Evolutionary conservation across 768 basidiomycete genomes (phyloP).

Genomic region (Auricularia sp.): DNA sequence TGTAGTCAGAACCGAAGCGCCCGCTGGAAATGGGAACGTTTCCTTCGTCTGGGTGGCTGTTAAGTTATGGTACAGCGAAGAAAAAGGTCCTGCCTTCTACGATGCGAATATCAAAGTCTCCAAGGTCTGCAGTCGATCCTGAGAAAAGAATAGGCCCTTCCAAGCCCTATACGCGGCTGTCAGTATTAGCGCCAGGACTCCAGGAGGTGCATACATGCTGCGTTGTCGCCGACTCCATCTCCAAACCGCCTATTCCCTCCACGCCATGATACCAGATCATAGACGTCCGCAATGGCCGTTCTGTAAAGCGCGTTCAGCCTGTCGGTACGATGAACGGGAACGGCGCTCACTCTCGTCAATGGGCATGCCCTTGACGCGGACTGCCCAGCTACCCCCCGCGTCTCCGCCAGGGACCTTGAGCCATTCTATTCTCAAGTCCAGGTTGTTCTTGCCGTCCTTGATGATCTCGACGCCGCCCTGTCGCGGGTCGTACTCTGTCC

Average conservation of each 20-base stretch:
- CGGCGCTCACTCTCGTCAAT: conserved; percentile 46
- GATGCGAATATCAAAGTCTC: conserved; percentile 71
- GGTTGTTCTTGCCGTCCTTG: conserved; percentile 72
- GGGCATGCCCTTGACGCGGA: conserved; percentile 71
- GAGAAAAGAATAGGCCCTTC: conserved; percentile 56
- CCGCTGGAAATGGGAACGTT: conserved; percentile 49
- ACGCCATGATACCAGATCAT: conserved; percentile 80
- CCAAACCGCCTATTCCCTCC: conserved; percentile 75
- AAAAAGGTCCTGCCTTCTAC: conserved; percentile 41
- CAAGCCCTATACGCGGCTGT: conserved; percentile 49
- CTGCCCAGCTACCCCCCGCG: conserved; percentile 83
- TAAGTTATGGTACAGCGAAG: not conserved
- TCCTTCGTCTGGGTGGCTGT: conserved; percentile 35
- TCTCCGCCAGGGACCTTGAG: conserved; percentile 76
- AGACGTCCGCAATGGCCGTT: conserved; percentile 52
- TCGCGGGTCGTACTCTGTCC: conserved; percentile 79
- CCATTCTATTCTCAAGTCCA: conserved; percentile 74
- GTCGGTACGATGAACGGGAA: too few species aligned
- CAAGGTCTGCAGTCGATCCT: conserved; percentile 69
- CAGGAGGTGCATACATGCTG: conserved; percentile 48
- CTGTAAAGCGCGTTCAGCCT: conserved; percentile 11
- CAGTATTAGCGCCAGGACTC: not conserved
- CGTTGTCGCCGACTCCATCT: conserved; percentile 67
- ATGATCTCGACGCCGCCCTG: conserved; percentile 80
- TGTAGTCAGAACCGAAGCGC: conserved; percentile 45